Conservation (phyloP, 371 early-diverging fungal genomes). For the Lichtheimia corymbifera region DNA sequence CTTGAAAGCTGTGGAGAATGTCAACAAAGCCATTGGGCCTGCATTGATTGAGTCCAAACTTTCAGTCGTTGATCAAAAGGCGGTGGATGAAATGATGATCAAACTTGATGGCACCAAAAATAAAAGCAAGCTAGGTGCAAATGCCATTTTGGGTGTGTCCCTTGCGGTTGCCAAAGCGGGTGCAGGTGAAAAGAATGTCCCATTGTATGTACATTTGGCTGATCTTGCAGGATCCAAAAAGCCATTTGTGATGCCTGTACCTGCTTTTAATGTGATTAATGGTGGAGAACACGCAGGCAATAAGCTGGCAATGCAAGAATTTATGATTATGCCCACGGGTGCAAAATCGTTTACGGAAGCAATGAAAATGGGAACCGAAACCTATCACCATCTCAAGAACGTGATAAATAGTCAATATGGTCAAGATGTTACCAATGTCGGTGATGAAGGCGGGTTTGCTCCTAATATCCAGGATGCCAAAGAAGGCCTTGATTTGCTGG, state of each 20-base stretch:
- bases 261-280: conserved; percentile 99
- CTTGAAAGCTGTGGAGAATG: conserved; percentile 89
- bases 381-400: conserved; percentile 92
- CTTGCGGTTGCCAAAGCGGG: conserved; percentile 95
- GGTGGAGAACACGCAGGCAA: conserved; percentile 99
- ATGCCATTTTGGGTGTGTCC: conserved; percentile 98
- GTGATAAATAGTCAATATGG: conserved; percentile 98
- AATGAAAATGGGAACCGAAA: conserved; percentile 97
- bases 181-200: conserved; percentile 88
- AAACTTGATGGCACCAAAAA: conserved; percentile 93
- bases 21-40: conserved; percentile 86
- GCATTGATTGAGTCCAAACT: conserved; percentile 74
- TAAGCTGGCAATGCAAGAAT: conserved; percentile 99
- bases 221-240: conserved; percentile 81
- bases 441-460: conserved; percentile 99
- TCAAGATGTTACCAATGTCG: conserved; percentile 97
- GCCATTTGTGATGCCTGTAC: conserved; percentile 93
- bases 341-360: conserved; percentile 92
- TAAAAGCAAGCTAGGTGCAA: conserved; percentile 97
- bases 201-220: conserved; percentile 91
- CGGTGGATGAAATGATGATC: conserved; percentile 90
- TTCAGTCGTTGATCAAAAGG: conserved; percentile 82
- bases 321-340: conserved; percentile 99
- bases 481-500: conserved; percentile 95
- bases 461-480: conserved; percentile 97